phyloP scores from a whole-genome alignment of 495 filamentous ascomycete genomes.

The Xylaria nigripes region DNA sequence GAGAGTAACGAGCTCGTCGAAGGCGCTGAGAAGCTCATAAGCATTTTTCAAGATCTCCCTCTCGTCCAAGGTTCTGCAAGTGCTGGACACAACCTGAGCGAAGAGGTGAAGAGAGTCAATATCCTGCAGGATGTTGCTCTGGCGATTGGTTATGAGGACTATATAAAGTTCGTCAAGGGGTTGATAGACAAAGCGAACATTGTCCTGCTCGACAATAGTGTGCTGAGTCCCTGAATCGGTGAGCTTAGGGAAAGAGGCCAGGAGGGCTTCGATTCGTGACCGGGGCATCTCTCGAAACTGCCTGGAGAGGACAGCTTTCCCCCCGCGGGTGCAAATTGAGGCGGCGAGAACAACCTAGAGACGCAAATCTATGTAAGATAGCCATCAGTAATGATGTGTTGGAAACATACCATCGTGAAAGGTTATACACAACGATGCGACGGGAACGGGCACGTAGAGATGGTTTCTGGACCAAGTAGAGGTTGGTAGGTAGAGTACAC shows the following conservation, averaged over 20 bases:
- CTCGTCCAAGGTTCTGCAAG: slow-evolving; percentile 93
- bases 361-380: slow-evolving; percentile 13
- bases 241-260: slow-evolving; percentile 94
- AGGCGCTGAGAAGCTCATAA: slow-evolving; percentile 89
- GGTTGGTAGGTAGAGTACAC: slow-evolving; percentile 9
- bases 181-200: slow-evolving; percentile 98
- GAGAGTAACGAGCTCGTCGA: slow-evolving; percentile 90
- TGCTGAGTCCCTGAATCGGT: slow-evolving; percentile 92
- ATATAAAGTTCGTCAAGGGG: slow-evolving; percentile 98
- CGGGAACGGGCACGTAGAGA: not conserved
- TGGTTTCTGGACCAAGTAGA: slow-evolving; percentile 7
- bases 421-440: not conserved
- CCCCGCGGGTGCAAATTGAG: slow-evolving; percentile 96
- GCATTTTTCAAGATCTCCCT: slow-evolving; percentile 89
- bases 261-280: slow-evolving; percentile 88
- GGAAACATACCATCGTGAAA: slow-evolving; percentile 18
- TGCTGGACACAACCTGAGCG: slow-evolving; percentile 90
- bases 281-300: slow-evolving; percentile 95
- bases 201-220: slow-evolving; percentile 96
- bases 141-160: slow-evolving; percentile 97
- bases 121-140: slow-evolving; percentile 98
- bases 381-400: not conserved
- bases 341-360: slow-evolving; percentile 91
- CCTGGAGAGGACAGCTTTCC: slow-evolving; percentile 92
- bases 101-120: slow-evolving; percentile 97